Conservation (phyloP, 2,329 filamentous ascomycete species). For the Coniella vitis region DNA sequence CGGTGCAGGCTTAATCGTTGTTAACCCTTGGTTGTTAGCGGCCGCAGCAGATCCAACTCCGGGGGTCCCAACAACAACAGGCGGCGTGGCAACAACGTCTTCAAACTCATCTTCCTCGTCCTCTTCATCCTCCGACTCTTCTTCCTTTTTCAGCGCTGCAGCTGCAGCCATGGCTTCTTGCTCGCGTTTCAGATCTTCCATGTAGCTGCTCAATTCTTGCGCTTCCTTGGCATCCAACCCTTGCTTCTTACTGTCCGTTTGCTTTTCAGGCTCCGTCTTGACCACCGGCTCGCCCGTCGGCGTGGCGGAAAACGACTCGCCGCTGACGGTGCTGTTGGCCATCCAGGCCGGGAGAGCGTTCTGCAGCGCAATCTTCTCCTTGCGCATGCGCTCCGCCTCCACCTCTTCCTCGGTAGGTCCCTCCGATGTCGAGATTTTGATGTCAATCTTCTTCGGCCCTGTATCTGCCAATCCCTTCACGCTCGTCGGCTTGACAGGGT, state of each 20-base stretch:
- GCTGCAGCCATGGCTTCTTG: conserved; percentile 27
- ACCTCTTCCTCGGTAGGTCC: conserved; percentile 62
- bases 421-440: conserved; percentile 60
- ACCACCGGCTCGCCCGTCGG: conserved; percentile 21
- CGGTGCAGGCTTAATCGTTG: conserved; percentile 14
- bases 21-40: background rate
- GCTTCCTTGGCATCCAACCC: conserved; percentile 42
- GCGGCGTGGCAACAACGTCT: conserved; percentile 37
- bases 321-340: conserved; percentile 61
- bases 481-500: conserved; percentile 53
- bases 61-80: conserved; percentile 23
- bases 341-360: conserved; percentile 69
- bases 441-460: conserved; percentile 61
- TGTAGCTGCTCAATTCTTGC: conserved; percentile 59
- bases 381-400: conserved; percentile 56
- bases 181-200: conserved; percentile 54
- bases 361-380: conserved; percentile 58
- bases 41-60: background rate
- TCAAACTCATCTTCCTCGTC: conserved; percentile 43
- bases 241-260: conserved; percentile 33
- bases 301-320: conserved; percentile 48
- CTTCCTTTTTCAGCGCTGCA: conserved; percentile 40
- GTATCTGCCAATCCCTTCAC: conserved; percentile 63
- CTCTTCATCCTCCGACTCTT: conserved; percentile 33
- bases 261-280: conserved; percentile 39